A percentile compares a stretch with the other conserved stretches of the same genome.
Evolutionary conservation across 805 yeast species (phyloP).

Genomic region (Kockiozyma suomiensis): DNA sequence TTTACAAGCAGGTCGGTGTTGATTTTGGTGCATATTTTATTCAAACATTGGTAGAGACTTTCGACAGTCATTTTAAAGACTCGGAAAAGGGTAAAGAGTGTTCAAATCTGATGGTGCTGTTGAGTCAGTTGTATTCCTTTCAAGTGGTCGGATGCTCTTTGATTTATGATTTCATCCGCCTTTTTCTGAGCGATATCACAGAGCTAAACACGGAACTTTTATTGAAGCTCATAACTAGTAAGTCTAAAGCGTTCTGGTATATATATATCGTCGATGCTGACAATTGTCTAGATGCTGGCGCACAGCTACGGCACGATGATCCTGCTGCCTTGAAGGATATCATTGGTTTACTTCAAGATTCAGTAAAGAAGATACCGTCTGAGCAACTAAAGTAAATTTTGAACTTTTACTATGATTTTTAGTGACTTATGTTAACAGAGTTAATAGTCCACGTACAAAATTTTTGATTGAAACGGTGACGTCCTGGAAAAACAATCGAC

Average conservation of each 20-base stretch:
- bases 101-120: conserved; percentile 68
- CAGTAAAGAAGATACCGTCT: conserved; percentile 45
- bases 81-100: conserved; percentile 48
- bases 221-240: conserved; percentile 62
- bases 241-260: not conserved
- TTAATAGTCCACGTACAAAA: conserved; percentile 62
- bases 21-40: conserved; percentile 88
- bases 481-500: conserved; percentile 81
- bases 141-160: conserved; percentile 74
- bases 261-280: not conserved
- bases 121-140: conserved; percentile 76
- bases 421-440: not conserved
- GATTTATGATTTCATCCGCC: conserved; percentile 71
- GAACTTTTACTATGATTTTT: not conserved
- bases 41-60: conserved; percentile 75
- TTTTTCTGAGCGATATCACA: conserved; percentile 54
- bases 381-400: conserved; percentile 18
- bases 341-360: conserved; percentile 57
- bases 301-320: conserved; percentile 86
- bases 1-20: conserved; percentile 77
- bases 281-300: conserved; percentile 57
- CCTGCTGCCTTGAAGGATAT: conserved; percentile 83
- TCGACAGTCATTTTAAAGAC: conserved; percentile 50
- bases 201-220: conserved; percentile 79
- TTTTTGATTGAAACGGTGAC: conserved; percentile 84